Conservation (phyloP, 306 rosid genomes). For the Malus orientalis region DNA sequence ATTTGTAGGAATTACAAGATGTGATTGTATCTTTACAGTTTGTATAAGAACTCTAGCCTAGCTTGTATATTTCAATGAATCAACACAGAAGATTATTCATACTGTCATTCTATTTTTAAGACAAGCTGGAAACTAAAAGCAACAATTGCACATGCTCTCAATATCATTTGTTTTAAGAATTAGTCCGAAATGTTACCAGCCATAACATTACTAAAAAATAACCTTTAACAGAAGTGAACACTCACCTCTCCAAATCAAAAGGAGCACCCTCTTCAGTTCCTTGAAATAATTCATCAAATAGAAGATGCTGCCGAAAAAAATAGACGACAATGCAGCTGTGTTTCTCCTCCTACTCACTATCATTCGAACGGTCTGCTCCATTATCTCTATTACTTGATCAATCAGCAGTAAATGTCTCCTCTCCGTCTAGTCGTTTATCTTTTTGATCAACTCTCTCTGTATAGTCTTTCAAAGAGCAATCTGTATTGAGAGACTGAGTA, state of each 20-base stretch:
- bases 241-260: conserved; percentile 87
- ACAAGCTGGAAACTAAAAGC: conserved; percentile 47
- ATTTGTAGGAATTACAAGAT: too few relatives aligned
- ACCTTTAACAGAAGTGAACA: conserved; percentile 4
- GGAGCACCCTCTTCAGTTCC: conserved; percentile 95
- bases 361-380: not conserved
- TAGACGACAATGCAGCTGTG: conserved; percentile 39
- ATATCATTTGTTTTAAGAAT: not conserved
- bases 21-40: too few relatives aligned
- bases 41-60: too few relatives aligned
- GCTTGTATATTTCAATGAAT: too few relatives aligned
- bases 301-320: conserved; percentile 76
- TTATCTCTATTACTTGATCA: not conserved
- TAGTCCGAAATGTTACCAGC: not conserved
- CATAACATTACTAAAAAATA: not conserved
- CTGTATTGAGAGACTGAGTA: not conserved
- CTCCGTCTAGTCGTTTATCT: not conserved
- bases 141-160: conserved; percentile 16
- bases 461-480: too few relatives aligned
- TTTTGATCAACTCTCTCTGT: too few relatives aligned
- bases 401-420: not conserved
- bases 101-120: too few relatives aligned
- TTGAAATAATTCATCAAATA: conserved; percentile 82
- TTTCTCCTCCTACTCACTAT: not conserved
- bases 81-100: too few relatives aligned